phyloP scores from a whole-genome alignment of 495 filamentous ascomycete genomes.

The Hyphodiscus hymeniophilus region DNA sequence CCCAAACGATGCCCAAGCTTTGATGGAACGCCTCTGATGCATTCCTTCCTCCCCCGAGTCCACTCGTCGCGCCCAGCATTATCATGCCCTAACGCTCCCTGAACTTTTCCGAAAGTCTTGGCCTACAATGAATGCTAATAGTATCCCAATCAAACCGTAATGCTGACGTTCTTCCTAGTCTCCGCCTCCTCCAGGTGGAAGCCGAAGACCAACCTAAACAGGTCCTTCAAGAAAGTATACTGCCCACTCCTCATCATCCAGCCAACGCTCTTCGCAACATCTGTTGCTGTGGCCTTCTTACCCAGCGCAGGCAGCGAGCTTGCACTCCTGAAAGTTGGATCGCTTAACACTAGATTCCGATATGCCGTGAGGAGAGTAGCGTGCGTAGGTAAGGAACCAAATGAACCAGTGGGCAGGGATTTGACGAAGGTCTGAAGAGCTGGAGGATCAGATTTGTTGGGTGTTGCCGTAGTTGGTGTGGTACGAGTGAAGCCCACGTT shows the following conservation, averaged over 20 bases:
- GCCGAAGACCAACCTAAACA: constrained; percentile 80
- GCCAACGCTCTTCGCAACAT: constrained; percentile 66
- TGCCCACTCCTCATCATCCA: constrained; percentile 62
- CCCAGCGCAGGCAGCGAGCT: constrained; percentile 44
- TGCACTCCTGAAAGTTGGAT: constrained; percentile 53
- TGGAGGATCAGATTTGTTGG: constrained; percentile 26
- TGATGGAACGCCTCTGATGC: not conserved
- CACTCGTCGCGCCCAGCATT: too few species aligned
- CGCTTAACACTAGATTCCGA: constrained; percentile 63
- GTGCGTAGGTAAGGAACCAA: constrained; percentile 65
- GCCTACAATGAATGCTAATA: not conserved
- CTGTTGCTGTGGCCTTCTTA: constrained; percentile 52
- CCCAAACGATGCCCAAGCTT: not conserved
- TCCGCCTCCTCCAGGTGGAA: constrained; percentile 70
- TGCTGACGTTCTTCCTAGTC: constrained; percentile 20
- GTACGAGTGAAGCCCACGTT: constrained; percentile 62
- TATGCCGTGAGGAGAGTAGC: constrained; percentile 63
- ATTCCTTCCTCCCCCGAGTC: not conserved
- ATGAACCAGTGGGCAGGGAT: constrained; percentile 64
- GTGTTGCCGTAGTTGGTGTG: constrained; percentile 25
- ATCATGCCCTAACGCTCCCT: too few species aligned
- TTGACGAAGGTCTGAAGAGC: constrained; percentile 64
- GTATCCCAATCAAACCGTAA: constrained; percentile 17
- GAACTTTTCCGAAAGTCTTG: not conserved
- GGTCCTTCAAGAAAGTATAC: constrained; percentile 67